Conservation (phyloP, 148 eudicot genomes). For the Nyssa sinensis region DNA sequence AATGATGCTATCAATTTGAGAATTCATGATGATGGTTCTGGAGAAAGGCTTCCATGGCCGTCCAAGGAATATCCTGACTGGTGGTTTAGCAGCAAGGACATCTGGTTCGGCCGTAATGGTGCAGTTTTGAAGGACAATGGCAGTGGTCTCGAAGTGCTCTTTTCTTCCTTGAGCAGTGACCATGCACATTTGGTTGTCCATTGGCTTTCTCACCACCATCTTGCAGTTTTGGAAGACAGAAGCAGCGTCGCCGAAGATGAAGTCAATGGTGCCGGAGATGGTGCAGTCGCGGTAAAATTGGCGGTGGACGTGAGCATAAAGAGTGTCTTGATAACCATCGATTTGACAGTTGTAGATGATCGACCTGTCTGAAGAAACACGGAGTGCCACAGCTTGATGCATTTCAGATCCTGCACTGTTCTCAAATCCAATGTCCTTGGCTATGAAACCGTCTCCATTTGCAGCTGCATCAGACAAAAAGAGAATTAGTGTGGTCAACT, state of each 20-base stretch:
- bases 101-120: constrained; percentile 30
- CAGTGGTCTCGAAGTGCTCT: constrained; percentile 34
- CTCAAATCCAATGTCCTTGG: constrained; percentile 49
- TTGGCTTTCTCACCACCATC: constrained; percentile 42
- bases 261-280: constrained; percentile 61
- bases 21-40: constrained; percentile 44
- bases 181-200: constrained; percentile 38
- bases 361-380: constrained; percentile 33
- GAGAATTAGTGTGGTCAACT: too few relatives aligned
- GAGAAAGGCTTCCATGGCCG: constrained; percentile 62
- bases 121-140: constrained; percentile 49
- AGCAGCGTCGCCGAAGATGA: constrained; percentile 63
- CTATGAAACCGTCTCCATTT: constrained; percentile 34
- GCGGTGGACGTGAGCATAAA: constrained; percentile 35
- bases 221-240: constrained; percentile 66
- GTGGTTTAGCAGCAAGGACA: constrained; percentile 10
- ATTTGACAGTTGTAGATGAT: constrained; percentile 45
- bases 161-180: constrained; percentile 68
- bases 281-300: constrained; percentile 67
- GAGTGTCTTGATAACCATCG: constrained; percentile 43
- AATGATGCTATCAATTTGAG: constrained; percentile 37
- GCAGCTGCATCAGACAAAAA: constrained; percentile 16
- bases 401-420: constrained; percentile 41
- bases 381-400: constrained; percentile 46
- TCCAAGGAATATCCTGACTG: constrained; percentile 43